phyloP scores from a whole-genome alignment of 2,329 filamentous ascomycete genomes.

The Venturia aucupariae region DNA sequence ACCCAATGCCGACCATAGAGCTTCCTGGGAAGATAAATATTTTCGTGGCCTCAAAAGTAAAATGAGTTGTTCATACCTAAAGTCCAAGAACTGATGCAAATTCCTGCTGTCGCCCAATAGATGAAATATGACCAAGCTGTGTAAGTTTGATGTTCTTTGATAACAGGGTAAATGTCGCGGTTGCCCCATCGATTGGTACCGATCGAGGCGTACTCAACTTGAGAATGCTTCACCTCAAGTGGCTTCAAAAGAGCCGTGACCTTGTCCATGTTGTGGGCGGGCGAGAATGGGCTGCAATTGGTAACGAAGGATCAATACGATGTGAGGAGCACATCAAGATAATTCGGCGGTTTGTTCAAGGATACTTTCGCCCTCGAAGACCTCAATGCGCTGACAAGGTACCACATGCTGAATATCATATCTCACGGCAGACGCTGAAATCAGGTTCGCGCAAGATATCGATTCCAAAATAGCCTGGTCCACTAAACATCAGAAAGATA shows the following conservation, averaged over 20 bases:
- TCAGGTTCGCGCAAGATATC: no score
- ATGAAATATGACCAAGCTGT: conserved; percentile 1
- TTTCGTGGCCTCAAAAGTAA: conserved; percentile 11
- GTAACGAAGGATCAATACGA: no score
- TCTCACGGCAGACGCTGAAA: no score
- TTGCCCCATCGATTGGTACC: conserved; percentile 8
- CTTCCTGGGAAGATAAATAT: conserved; percentile 16
- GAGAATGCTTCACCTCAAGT: conserved; percentile 1
- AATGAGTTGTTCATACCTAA: not conserved
- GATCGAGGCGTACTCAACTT: not conserved
- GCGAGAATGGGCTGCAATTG: no score
- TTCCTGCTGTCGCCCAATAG: conserved; percentile 6
- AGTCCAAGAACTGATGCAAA: not conserved
- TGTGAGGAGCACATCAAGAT: no score
- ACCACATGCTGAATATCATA: no score
- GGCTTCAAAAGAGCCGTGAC: not conserved
- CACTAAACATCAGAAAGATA: not conserved
- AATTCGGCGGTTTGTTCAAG: no score
- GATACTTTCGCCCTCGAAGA: no score
- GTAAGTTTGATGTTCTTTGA: conserved; percentile 2
- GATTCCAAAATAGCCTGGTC: no score
- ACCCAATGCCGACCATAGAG: conserved; percentile 17
- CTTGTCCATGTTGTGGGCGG: not conserved
- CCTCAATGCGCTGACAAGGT: no score
- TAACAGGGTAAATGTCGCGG: conserved; percentile 4